phyloP scores from a whole-genome alignment of 176 grass and related monocot species.

The Zizania latifolia region DNA sequence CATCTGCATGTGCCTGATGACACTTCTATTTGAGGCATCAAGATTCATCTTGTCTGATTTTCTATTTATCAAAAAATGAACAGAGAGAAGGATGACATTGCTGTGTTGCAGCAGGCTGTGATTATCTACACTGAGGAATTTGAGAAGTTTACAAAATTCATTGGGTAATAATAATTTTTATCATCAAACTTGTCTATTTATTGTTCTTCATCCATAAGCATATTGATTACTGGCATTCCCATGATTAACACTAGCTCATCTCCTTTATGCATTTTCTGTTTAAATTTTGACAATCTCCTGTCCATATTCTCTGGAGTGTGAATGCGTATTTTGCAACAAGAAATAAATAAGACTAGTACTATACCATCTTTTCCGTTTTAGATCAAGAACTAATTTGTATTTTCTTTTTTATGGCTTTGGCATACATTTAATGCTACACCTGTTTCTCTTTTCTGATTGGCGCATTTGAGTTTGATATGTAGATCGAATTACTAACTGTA shows the following conservation, averaged over 20 bases:
- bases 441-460: not conserved
- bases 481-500: not conserved
- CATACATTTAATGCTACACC: not conserved
- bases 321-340: slow-evolving; percentile 2
- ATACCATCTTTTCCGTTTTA: not conserved
- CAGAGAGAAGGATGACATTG: slow-evolving; percentile 65
- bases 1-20: not conserved
- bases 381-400: not conserved
- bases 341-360: not conserved
- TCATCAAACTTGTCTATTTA: slow-evolving; percentile 4
- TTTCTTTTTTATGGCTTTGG: not conserved
- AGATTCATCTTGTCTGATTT: not conserved
- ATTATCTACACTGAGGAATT: slow-evolving; percentile 62
- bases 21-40: not conserved
- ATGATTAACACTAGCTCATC: not conserved
- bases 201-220: not conserved
- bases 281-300: not conserved
- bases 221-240: not conserved
- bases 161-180: slow-evolving; percentile 55
- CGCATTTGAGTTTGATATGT: not conserved
- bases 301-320: not conserved
- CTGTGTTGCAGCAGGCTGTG: slow-evolving; percentile 61
- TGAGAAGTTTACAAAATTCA: slow-evolving; percentile 74
- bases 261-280: not conserved
- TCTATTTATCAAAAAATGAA: slow-evolving; percentile 21